phyloP scores from a whole-genome alignment of 495 filamentous ascomycete species.

The Penicillium simplicissimum region DNA sequence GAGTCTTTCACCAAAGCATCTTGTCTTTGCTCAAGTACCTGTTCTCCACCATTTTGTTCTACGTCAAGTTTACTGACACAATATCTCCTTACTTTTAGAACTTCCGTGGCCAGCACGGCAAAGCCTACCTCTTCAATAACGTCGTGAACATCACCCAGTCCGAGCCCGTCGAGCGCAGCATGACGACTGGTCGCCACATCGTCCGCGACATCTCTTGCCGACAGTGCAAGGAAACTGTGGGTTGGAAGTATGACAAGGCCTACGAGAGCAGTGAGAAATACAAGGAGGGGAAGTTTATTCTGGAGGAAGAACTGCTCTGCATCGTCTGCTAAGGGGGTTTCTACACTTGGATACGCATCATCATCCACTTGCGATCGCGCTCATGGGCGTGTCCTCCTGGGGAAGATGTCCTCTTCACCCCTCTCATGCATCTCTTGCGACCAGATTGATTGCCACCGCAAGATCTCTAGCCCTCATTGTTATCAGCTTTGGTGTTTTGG shows the following conservation, averaged over 20 bases:
- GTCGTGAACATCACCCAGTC: slow-evolving; percentile 86
- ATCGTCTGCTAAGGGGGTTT: slow-evolving; percentile 57
- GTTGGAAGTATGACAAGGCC: slow-evolving; percentile 99
- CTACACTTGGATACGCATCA: neutral
- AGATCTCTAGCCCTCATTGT: slow-evolving; percentile 13
- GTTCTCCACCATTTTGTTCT: neutral
- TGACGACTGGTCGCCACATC: slow-evolving; percentile 96
- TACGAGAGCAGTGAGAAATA: slow-evolving; percentile 92
- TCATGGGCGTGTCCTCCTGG: neutral
- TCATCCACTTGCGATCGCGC: neutral
- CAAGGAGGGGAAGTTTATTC: slow-evolving; percentile 97
- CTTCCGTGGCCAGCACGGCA: slow-evolving; percentile 97
- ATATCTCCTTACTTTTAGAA: slow-evolving; percentile 56
- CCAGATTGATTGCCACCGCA: slow-evolving; percentile 15
- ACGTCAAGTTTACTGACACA: slow-evolving; percentile 15
- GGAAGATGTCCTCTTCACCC: neutral
- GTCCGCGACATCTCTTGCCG: slow-evolving; percentile 90
- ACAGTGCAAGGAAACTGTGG: slow-evolving; percentile 88
- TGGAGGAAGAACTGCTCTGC: slow-evolving; percentile 90
- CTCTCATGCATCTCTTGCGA: slow-evolving; percentile 1
- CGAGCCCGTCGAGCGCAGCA: slow-evolving; percentile 87
- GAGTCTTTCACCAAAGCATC: slow-evolving; percentile 29
- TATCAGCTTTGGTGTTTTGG: slow-evolving; percentile 21
- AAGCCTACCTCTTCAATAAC: slow-evolving; percentile 92
- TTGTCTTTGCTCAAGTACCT: slow-evolving; percentile 2